A percentile compares a stretch with the other conserved stretches of the same genome.
These are phyloP conservation scores for Dalbergia oliveri DNA, from an alignment of 306 rosid species.

Conservation along the genomic window DNA sequence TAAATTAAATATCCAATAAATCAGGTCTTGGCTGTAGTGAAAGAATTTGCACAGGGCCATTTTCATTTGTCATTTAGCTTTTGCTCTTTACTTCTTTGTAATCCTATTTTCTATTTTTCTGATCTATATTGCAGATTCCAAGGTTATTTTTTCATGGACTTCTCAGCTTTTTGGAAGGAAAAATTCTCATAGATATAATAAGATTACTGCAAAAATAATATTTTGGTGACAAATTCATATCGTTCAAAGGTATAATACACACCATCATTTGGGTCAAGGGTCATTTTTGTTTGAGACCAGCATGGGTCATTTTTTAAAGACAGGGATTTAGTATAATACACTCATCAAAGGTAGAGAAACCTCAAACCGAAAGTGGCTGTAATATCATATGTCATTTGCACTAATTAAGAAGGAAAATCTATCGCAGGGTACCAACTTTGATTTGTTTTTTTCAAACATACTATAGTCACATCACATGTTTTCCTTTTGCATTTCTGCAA, in stretches of 20 bases:
- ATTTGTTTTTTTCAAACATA: constrained; percentile 7
- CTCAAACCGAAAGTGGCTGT: not conserved
- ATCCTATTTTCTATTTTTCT: constrained; percentile 8
- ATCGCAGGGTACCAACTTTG: not conserved
- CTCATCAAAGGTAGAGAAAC: constrained; percentile 26
- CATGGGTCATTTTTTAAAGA: constrained; percentile 33
- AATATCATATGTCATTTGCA: constrained; percentile 31
- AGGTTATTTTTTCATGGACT: constrained; percentile 18
- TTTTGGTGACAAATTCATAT: constrained; percentile 42
- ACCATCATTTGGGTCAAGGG: constrained; percentile 54
- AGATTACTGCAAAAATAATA: not conserved
- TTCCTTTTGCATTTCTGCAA: constrained; percentile 11
- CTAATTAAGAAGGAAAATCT: constrained; percentile 20
- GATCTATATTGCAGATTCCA: constrained; percentile 17
- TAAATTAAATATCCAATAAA: not conserved
- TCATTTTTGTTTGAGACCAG: constrained; percentile 38
- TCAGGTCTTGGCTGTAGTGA: constrained; percentile 12
- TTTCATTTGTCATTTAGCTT: constrained; percentile 36
- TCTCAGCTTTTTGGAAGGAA: constrained; percentile 18
- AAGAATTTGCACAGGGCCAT: constrained; percentile 11
- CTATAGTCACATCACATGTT: not conserved
- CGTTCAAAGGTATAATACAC: constrained; percentile 22
- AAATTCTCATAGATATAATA: not conserved
- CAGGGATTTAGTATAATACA: constrained; percentile 14
- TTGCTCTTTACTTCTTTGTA: constrained; percentile 26